A percentile compares a stretch with the other conserved stretches of the same genome.
Conservation (phyloP, 177 flowering plant species). For the Vitis hybrid region DNA sequence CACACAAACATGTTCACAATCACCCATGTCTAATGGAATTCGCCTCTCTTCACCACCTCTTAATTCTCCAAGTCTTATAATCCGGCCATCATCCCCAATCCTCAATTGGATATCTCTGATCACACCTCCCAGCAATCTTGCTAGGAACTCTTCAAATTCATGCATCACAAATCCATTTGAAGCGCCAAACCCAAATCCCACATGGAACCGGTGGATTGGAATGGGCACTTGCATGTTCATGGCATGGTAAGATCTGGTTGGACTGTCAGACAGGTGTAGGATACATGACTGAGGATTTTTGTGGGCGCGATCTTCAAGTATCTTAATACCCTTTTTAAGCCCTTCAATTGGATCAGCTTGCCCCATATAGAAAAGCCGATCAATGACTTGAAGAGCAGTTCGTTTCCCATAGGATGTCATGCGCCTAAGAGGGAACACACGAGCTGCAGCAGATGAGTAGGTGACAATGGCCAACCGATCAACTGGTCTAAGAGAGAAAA, state of each 20-base stretch:
- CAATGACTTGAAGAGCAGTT: slow-evolving; percentile 75
- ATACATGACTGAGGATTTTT: slow-evolving; percentile 62
- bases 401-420: slow-evolving; percentile 90
- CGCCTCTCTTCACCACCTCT: slow-evolving; percentile 79
- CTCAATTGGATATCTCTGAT: slow-evolving; percentile 64
- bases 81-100: slow-evolving; percentile 55
- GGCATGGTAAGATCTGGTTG: slow-evolving; percentile 49
- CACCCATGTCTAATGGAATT: slow-evolving; percentile 49
- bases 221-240: slow-evolving; percentile 37
- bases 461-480: slow-evolving; percentile 84
- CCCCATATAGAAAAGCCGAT: slow-evolving; percentile 73
- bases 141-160: slow-evolving; percentile 77
- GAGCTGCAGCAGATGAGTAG: slow-evolving; percentile 72
- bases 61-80: slow-evolving; percentile 66
- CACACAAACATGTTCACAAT: slow-evolving; percentile 39
- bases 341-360: slow-evolving; percentile 84
- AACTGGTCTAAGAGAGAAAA: slow-evolving; percentile 76
- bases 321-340: slow-evolving; percentile 69
- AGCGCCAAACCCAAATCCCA: slow-evolving; percentile 68
- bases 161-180: slow-evolving; percentile 69
- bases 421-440: slow-evolving; percentile 75
- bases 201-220: slow-evolving; percentile 67
- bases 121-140: slow-evolving; percentile 60
- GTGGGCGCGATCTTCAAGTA: slow-evolving; percentile 69
- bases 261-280: slow-evolving; percentile 69